Conservation (phyloP, 2,329 filamentous ascomycete genomes). For the Aciculosporium take region DNA sequence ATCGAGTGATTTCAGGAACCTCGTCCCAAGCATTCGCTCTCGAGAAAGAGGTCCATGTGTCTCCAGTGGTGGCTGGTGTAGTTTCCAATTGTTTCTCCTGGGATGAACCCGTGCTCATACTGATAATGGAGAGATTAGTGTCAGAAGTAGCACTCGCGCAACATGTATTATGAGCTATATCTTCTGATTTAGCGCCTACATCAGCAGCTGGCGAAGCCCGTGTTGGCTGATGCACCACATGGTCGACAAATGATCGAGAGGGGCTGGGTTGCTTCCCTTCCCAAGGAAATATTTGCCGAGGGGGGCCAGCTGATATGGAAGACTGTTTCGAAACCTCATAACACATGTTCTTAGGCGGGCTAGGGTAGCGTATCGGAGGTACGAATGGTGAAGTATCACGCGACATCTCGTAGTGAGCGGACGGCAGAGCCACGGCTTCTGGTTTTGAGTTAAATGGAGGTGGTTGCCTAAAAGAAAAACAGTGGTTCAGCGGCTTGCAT, state of each 20-base stretch:
- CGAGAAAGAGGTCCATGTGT: slow-evolving; percentile 61
- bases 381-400: slow-evolving; percentile 60
- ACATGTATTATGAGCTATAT: neutral
- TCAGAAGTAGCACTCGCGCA: neutral
- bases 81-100: neutral
- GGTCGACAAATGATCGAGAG: slow-evolving; percentile 43
- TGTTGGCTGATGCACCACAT: slow-evolving; percentile 5
- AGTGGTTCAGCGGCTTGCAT: slow-evolving; percentile 2
- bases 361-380: slow-evolving; percentile 62
- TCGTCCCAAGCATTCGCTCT: slow-evolving; percentile 87
- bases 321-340: slow-evolving; percentile 63
- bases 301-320: slow-evolving; percentile 36
- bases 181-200: slow-evolving; percentile 1
- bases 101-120: neutral
- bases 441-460: slow-evolving; percentile 56
- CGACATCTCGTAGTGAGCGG: slow-evolving; percentile 71
- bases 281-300: slow-evolving; percentile 79
- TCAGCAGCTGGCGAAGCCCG: slow-evolving; percentile 13
- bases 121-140: neutral
- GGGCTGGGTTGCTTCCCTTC: slow-evolving; percentile 52
- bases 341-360: slow-evolving; percentile 77
- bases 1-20: slow-evolving; percentile 72
- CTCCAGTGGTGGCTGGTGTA: slow-evolving; percentile 10
- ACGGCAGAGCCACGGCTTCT: slow-evolving; percentile 74
- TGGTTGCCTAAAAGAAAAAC: slow-evolving; percentile 36